Evolutionary conservation across 106 monocot species (phyloP).

Genomic region (Platanthera guangdongensis): DNA sequence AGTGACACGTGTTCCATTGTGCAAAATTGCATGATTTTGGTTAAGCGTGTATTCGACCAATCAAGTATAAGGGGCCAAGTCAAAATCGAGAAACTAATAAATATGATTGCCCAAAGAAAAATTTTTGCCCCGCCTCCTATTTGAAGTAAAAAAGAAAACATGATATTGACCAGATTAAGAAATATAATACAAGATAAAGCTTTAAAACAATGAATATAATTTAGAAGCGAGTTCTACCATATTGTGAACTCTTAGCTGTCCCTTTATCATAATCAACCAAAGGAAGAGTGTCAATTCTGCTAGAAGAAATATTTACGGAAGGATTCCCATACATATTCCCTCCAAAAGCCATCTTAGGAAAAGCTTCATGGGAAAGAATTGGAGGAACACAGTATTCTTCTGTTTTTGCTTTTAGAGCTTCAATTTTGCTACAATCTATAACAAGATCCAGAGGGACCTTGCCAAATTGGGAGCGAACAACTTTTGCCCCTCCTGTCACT

Average conservation of each 20-base stretch:
- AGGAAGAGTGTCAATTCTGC: not conserved
- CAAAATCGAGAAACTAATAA: not conserved
- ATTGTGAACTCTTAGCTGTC: not conserved
- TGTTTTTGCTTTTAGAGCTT: constrained; percentile 16
- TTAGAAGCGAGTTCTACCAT: constrained; percentile 7
- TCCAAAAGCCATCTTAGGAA: constrained; percentile 32
- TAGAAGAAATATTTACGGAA: constrained; percentile 18
- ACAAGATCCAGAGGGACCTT: constrained; percentile 42
- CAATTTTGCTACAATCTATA: constrained; percentile 31
- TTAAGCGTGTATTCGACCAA: not conserved
- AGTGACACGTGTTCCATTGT: not conserved
- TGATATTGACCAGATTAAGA: not conserved
- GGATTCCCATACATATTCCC: constrained; percentile 14
- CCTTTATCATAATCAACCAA: constrained; percentile 7
- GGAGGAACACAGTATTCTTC: constrained; percentile 17
- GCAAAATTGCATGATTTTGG: not conserved
- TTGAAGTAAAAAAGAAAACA: not conserved
- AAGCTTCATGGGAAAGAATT: constrained; percentile 46
- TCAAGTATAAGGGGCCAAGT: not conserved
- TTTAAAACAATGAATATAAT: not conserved
- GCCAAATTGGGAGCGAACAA: constrained; percentile 47
- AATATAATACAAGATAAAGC: not conserved
- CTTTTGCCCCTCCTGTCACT: constrained; percentile 41
- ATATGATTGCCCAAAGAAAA: not conserved
- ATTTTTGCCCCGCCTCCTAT: not conserved